Evolutionary conservation across 2,329 filamentous ascomycete species (phyloP).

Genomic region (Fusarium sp.): DNA sequence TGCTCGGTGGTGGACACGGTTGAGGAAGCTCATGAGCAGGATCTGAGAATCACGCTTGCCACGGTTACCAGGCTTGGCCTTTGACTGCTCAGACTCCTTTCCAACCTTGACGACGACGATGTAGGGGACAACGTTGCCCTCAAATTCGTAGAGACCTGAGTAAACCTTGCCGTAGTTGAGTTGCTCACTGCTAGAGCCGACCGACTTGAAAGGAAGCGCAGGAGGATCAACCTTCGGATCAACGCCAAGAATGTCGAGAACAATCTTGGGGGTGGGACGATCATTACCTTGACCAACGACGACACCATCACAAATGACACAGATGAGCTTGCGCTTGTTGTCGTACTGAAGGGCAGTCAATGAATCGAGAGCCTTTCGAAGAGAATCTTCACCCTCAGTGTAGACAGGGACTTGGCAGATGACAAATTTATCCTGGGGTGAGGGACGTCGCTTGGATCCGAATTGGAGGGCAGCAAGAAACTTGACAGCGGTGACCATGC

Average conservation of each 20-base stretch:
- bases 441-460: slow-evolving; percentile 87
- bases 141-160: slow-evolving; percentile 95
- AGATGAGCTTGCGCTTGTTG: slow-evolving; percentile 97
- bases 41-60: slow-evolving; percentile 99
- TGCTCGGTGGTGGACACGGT: slow-evolving; percentile 92
- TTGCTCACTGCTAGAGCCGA: slow-evolving; percentile 88
- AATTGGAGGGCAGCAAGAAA: slow-evolving; percentile 94
- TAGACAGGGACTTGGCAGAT: slow-evolving; percentile 98
- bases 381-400: slow-evolving; percentile 95
- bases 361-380: slow-evolving; percentile 92
- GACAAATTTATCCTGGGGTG: slow-evolving; percentile 97
- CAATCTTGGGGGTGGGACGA: slow-evolving; percentile 95
- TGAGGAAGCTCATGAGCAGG: slow-evolving; percentile 95
- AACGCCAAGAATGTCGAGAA: slow-evolving; percentile 95
- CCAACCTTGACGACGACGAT: slow-evolving; percentile 96
- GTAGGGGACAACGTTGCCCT: slow-evolving; percentile 97
- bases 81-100: slow-evolving; percentile 92
- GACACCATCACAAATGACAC: slow-evolving; percentile 95
- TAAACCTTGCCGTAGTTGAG: slow-evolving; percentile 99
- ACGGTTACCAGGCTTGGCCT: slow-evolving; percentile 94
- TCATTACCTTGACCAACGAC: slow-evolving; percentile 97
- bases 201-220: slow-evolving; percentile 91
- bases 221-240: slow-evolving; percentile 97
- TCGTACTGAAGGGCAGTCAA: slow-evolving; percentile 95
- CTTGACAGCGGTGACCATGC: slow-evolving; percentile 82